Evolutionary conservation across 345 rosid genomes (phyloP).

Genomic region (Linum trigynum): DNA sequence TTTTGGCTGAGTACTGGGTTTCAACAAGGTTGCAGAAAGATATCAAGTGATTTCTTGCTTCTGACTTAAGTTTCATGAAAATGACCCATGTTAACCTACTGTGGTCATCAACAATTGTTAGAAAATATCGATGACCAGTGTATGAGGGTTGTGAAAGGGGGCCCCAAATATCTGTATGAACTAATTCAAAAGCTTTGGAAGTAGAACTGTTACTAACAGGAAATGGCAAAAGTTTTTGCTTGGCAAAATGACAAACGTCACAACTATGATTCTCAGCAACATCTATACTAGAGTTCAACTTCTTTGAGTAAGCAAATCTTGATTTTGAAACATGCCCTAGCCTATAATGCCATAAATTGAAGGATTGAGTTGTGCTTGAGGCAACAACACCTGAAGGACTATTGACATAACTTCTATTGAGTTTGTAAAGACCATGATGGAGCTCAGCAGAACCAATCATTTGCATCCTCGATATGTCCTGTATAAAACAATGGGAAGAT

Average conservation of each 20-base stretch:
- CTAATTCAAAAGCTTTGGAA: neutral
- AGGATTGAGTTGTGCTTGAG: neutral
- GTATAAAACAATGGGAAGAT: neutral
- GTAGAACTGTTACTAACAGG: neutral
- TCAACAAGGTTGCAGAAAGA: neutral
- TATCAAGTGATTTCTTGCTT: neutral
- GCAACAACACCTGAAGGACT: neutral
- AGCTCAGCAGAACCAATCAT: constrained; percentile 7
- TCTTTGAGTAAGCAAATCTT: neutral
- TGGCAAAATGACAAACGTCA: neutral
- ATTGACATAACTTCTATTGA: neutral
- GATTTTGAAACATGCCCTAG: neutral
- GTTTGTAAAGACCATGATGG: neutral
- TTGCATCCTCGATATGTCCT: neutral
- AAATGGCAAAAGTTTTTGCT: neutral
- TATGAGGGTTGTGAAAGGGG: neutral
- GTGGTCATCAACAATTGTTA: constrained; percentile 1
- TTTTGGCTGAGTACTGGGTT: neutral
- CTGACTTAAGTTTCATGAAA: constrained; percentile 2
- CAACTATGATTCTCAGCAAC: neutral
- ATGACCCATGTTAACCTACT: neutral
- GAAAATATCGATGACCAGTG: neutral
- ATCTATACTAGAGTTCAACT: neutral
- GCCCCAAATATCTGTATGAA: constrained; percentile 11
- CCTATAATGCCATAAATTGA: neutral